Conservation (phyloP, 495 filamentous ascomycete genomes). For the Hapsidospora chrysogenum region DNA sequence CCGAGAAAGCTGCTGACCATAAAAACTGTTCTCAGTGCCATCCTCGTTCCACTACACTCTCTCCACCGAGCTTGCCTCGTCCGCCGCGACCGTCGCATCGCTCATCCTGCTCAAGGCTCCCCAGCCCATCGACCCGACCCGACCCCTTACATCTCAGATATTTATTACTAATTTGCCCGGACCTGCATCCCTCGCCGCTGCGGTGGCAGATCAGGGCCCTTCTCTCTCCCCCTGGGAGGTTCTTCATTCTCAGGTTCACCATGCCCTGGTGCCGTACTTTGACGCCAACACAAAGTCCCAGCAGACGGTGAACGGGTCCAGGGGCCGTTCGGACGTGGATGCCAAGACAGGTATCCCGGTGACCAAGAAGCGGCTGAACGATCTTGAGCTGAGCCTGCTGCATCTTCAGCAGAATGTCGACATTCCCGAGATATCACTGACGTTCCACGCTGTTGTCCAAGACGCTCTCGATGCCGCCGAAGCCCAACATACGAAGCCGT, state of each 20-base stretch:
- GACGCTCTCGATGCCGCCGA: constrained; percentile 61
- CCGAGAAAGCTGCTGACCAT: too few relatives aligned
- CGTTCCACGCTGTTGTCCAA: constrained; percentile 76
- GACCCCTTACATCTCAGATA: constrained; percentile 70
- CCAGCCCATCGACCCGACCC: constrained; percentile 61
- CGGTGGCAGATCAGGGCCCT: constrained; percentile 46
- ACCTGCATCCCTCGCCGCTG: constrained; percentile 42
- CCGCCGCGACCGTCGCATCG: constrained; percentile 61
- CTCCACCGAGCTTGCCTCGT: constrained; percentile 63
- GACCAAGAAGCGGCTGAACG: constrained; percentile 87
- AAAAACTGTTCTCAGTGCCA: constrained; percentile 16
- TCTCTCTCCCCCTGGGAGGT: constrained; percentile 78
- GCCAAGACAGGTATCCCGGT: constrained; percentile 89
- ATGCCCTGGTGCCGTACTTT: constrained; percentile 82
- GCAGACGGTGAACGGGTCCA: constrained; percentile 43
- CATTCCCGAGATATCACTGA: constrained; percentile 76
- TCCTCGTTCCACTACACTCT: constrained; percentile 55
- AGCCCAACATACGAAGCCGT: constrained; percentile 42
- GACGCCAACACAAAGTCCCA: constrained; percentile 84
- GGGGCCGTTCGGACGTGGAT: constrained; percentile 64
- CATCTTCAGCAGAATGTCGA: constrained; percentile 96
- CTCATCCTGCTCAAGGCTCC: constrained; percentile 83
- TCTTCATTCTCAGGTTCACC: constrained; percentile 73
- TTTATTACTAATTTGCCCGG: constrained; percentile 86
- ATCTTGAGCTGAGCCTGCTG: constrained; percentile 73